phyloP scores from a whole-genome alignment of 2,329 filamentous ascomycete species.

The Claviceps africana region DNA sequence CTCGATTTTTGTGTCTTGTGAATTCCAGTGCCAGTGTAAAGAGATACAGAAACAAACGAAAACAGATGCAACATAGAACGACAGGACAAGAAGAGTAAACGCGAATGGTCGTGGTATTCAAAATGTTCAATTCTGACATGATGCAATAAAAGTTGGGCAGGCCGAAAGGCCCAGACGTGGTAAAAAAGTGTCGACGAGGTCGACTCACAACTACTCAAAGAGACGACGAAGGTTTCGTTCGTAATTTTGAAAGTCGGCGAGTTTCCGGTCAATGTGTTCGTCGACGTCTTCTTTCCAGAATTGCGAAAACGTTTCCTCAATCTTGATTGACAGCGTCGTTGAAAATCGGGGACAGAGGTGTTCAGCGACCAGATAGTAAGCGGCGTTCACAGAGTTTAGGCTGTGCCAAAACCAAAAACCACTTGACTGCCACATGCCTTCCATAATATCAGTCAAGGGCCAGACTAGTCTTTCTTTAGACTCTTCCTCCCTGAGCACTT shows the following conservation, averaged over 20 bases:
- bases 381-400: neutral
- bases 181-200: neutral
- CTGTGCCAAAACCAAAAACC: slow-evolving; percentile 3
- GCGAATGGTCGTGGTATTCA: neutral
- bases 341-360: slow-evolving; percentile 1
- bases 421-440: slow-evolving; percentile 3
- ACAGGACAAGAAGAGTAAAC: neutral
- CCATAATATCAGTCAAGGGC: neutral
- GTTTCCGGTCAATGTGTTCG: neutral
- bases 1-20: neutral
- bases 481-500: slow-evolving; percentile 8
- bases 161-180: neutral
- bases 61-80: neutral
- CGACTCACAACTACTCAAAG: neutral
- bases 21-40: neutral
- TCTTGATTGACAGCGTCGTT: neutral
- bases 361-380: slow-evolving; percentile 1
- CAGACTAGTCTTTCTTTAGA: neutral
- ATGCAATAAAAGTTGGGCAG: neutral
- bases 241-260: slow-evolving; percentile 1
- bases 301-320: neutral
- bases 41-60: neutral
- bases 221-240: neutral
- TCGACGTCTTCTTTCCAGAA: neutral
- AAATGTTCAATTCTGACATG: neutral